Conservation (phyloP, 352 stramenopile species). For the Globisporangium polare region DNA sequence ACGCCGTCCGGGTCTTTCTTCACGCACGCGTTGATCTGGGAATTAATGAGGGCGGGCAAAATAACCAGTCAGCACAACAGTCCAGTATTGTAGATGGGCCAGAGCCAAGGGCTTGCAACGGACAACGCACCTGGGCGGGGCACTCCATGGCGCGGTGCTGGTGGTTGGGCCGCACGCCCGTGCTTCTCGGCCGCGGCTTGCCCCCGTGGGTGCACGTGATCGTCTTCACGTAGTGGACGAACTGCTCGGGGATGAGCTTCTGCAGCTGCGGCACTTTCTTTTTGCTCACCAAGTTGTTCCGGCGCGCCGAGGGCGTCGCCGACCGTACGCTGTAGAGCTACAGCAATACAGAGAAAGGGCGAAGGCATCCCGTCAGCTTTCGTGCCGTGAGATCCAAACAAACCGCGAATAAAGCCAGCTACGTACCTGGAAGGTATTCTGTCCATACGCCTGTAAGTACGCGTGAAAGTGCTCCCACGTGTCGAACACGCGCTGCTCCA, state of each 20-base stretch:
- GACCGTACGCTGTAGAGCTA: constrained; percentile 30
- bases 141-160: constrained; percentile 31
- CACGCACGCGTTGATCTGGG: constrained; percentile 42
- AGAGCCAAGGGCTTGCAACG: background rate
- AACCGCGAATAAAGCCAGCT: background rate
- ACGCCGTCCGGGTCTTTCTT: constrained; percentile 17
- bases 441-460: constrained; percentile 18
- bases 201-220: constrained; percentile 32
- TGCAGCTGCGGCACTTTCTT: constrained; percentile 8
- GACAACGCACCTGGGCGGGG: constrained; percentile 21
- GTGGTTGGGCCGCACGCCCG: constrained; percentile 19
- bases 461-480: constrained; percentile 28
- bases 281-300: constrained; percentile 23
- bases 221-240: constrained; percentile 32
- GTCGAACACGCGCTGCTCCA: constrained; percentile 21
- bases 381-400: background rate
- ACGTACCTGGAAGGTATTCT: constrained; percentile 21
- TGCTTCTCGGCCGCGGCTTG: constrained; percentile 24
- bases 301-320: constrained; percentile 22
- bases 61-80: background rate
- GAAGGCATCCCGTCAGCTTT: background rate
- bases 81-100: background rate
- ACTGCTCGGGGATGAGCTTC: constrained; percentile 22
- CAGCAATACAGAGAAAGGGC: background rate
- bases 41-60: background rate